phyloP scores from a whole-genome alignment of 2,329 filamentous ascomycete genomes.

The Diplodia corticola region DNA sequence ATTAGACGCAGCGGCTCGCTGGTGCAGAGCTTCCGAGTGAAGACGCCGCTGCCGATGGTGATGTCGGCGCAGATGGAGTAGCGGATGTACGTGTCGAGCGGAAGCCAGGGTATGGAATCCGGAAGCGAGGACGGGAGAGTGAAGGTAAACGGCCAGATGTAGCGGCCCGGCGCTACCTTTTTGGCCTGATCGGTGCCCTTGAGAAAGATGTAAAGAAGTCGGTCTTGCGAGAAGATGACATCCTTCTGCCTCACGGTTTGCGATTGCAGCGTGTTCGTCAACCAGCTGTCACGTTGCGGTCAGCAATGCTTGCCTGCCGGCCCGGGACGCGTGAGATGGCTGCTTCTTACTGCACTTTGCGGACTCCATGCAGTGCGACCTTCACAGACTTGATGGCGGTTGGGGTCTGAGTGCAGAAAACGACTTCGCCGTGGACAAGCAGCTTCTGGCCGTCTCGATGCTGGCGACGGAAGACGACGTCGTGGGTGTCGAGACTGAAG shows the following conservation, averaged over 20 bases:
- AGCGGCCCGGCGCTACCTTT: not conserved
- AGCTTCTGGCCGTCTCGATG: not conserved
- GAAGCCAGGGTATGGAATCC: not conserved
- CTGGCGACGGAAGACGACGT: not conserved
- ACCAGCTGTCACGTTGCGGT: not conserved
- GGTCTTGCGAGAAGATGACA: not conserved
- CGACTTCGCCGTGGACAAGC: not conserved
- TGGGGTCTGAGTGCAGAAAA: not conserved
- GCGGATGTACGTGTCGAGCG: not conserved
- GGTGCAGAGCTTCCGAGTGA: not conserved
- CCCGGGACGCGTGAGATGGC: not conserved
- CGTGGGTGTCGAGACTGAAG: not conserved
- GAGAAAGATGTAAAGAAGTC: not conserved
- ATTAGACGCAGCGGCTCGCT: not conserved
- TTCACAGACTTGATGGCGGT: not conserved
- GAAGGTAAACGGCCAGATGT: not conserved
- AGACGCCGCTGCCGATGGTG: not conserved
- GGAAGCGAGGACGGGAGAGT: not conserved
- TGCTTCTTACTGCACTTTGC: not conserved
- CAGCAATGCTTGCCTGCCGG: not conserved
- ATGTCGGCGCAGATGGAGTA: not conserved
- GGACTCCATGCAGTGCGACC: not conserved
- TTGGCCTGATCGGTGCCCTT: not conserved
- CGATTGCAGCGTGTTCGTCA: not conserved
- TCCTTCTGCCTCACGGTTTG: not conserved